Evolutionary conservation across 2,329 filamentous ascomycete genomes (phyloP), one percentile per base, ranked within the genome.

Genomic region (Hypoxylon sp.): DNA sequence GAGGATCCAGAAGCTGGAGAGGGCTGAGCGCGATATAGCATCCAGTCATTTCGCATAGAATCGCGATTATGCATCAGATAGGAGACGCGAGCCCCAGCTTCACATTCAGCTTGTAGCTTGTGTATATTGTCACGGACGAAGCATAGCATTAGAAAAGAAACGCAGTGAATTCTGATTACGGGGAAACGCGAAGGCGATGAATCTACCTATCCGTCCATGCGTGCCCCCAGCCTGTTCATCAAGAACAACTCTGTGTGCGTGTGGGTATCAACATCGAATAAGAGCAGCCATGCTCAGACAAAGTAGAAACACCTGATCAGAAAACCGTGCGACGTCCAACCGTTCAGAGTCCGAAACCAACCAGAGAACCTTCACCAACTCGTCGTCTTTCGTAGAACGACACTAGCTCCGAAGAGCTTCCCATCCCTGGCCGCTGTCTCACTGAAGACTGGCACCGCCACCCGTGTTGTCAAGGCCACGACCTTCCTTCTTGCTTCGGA

Each of bases 1-100:
- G 79, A 78, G 42, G 78, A 82, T 49, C 76, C 78, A 9, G 81
- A 81, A 62, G 77, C 74, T 33, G 62, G 59, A 13, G 68, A 73
- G 47, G 67, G 68, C 31, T 70, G 58, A 60, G 26, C 21, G 17
- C 26, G n/a, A 11, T 9, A 20, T 9, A n/a, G n/a, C n/a, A n/a
- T n/a, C n/a, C n/a, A n/a, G n/a, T n/a, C n/a, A n/a, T 11, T 15
- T 40, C 20, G 4, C 9, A 31, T 47, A n/a, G 20, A 13, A 45
- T 23, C 7, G 20, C 15, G 15, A 15, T 17, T 35, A 18, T 6
- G 38, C 38, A n/a, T 41, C 11, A n/a, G 5, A 35, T 7, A 35
- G n/a, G 5, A 4, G 5, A 8, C 4, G 17, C 13, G n/a, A 17
- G 31, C 5, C 31, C 2, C 17, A 8, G n/a, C 3, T 2, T 4